Base-by-base conservation (phyloP, 768 basidiomycete genomes). In the Suillus lakei region DNA sequence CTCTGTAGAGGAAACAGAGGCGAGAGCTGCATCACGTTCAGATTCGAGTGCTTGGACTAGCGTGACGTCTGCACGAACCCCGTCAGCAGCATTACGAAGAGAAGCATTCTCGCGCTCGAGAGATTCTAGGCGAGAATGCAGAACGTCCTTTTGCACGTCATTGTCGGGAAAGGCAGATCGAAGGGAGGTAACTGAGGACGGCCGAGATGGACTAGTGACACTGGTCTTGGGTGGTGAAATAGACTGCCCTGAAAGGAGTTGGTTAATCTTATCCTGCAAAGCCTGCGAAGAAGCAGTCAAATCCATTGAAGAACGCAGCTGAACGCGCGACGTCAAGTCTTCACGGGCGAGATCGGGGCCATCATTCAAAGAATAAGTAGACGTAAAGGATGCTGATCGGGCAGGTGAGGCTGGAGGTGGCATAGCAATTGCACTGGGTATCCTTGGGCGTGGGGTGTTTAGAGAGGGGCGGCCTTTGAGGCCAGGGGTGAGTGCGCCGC, bases 351-450 rank as follows among this genome's bases (percentile, higher is more conserved):
- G 46, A 21, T 75, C 70, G 10, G 56, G 56, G 3, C 56, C 56
- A 43, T 82, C 81, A 60, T 77, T 79, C 46, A 81, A 68, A 23
- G 81, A 83, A 28, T 78, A 74, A 3, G 81, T 78, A 21, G 80
- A 73, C 21, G 76, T 72, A 53, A 81, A 72, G 1, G 75, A 70
- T n/a, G 71, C 65, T 6, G 74, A 72, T 62, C 71, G 72, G 21
- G 73, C 76, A 8, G 91, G 91, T 15, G 91, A 91, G 1, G 88
- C 80, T 21, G 92, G 92, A 3, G 92, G 92, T 3, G 91, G 92
- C 92, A 94, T 93, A 8, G 91, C 88, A 32, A 91, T 76, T n/a
- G 84, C 81, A 70, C 91, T 91, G 36, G 91, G 90, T 66, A 92
- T 73, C 60, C 91, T 83, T 16, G 86, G 83, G 36, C 90, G 84